Percentiles rank a stretch among this genome's conserved stretches.
These are phyloP conservation scores for Sugiyamaella valdiviana DNA, from an alignment of 805 yeast genomes.

Conservation along the genomic window DNA sequence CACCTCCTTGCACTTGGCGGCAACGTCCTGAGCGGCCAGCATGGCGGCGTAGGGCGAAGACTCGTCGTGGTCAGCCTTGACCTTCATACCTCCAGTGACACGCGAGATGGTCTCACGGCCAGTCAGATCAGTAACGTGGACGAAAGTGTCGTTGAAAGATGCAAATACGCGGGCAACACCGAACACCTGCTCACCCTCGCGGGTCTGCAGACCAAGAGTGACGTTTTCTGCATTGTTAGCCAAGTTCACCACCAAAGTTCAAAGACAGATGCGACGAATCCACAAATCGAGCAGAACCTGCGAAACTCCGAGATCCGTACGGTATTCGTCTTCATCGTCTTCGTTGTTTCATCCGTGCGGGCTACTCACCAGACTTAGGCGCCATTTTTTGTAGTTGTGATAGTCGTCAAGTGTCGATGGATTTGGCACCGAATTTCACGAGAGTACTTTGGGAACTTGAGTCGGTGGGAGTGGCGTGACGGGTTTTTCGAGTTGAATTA, in stretches of 20 bases:
- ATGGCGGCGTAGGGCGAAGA: slow-evolving; percentile 99
- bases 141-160: slow-evolving; percentile 99
- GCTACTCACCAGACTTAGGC: slow-evolving; percentile 25
- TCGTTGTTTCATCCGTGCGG: not conserved
- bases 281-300: no score
- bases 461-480: not conserved
- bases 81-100: slow-evolving; percentile 99
- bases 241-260: no score
- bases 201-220: slow-evolving; percentile 75
- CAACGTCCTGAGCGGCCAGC: slow-evolving; percentile 99
- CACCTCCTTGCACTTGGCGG: slow-evolving; percentile 97
- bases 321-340: no score
- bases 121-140: slow-evolving; percentile 97
- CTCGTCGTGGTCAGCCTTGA: slow-evolving; percentile 99
- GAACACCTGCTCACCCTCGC: slow-evolving; percentile 97
- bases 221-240: slow-evolving; percentile 32
- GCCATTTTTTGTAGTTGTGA: slow-evolving; percentile 19
- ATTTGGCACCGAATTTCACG: not conserved
- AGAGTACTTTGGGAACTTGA: not conserved
- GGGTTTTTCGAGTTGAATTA: not conserved
- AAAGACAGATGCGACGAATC: no score
- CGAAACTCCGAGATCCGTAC: no score
- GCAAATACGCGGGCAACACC: slow-evolving; percentile 99
- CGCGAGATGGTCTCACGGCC: slow-evolving; percentile 99
- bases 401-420: not conserved